Percentiles rank a stretch among this genome's conserved stretches.
These are phyloP conservation scores for Fabrea salina DNA, from an alignment of 169 alveolate species.

Conservation along the genomic window DNA sequence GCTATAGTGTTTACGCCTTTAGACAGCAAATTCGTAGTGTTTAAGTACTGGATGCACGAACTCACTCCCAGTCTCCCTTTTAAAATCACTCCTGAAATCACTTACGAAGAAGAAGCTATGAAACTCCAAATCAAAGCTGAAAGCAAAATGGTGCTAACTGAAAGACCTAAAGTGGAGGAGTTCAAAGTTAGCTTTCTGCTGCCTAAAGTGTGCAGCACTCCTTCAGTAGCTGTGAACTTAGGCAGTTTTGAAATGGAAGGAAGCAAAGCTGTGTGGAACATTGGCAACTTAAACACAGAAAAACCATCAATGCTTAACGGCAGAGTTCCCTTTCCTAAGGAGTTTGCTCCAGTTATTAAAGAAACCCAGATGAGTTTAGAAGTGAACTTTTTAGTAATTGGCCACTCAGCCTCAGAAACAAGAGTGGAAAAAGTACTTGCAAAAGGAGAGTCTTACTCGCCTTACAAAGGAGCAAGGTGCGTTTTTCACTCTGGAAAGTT, in stretches of 20 bases:
- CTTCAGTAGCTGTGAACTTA: background rate
- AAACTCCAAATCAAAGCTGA: conserved; percentile 3
- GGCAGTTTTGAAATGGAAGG: background rate
- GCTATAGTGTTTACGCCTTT: background rate
- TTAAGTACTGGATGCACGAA: background rate
- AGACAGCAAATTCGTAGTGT: conserved; percentile 6
- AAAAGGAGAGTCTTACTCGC: conserved; percentile 26
- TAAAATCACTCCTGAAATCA: background rate
- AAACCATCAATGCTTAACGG: background rate
- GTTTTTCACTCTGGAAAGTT: conserved; percentile 19
- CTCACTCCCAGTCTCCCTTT: background rate
- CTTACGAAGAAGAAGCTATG: conserved; percentile 4
- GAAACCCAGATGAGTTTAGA: background rate
- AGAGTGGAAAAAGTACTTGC: conserved; percentile 24
- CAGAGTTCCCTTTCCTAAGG: conserved; percentile 5
- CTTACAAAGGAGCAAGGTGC: conserved; percentile 34
- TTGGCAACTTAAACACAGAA: background rate
- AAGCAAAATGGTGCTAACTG: conserved; percentile 8
- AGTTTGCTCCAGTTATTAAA: background rate
- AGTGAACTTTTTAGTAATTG: conserved; percentile 2
- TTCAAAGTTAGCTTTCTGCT: background rate
- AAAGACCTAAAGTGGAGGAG: conserved; percentile 6
- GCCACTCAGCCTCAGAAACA: conserved; percentile 16
- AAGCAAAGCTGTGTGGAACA: background rate
- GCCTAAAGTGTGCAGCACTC: conserved; percentile 7